Evolutionary conservation across 2,329 filamentous ascomycete species (phyloP).

Genomic region (Epichloe uncinata): DNA sequence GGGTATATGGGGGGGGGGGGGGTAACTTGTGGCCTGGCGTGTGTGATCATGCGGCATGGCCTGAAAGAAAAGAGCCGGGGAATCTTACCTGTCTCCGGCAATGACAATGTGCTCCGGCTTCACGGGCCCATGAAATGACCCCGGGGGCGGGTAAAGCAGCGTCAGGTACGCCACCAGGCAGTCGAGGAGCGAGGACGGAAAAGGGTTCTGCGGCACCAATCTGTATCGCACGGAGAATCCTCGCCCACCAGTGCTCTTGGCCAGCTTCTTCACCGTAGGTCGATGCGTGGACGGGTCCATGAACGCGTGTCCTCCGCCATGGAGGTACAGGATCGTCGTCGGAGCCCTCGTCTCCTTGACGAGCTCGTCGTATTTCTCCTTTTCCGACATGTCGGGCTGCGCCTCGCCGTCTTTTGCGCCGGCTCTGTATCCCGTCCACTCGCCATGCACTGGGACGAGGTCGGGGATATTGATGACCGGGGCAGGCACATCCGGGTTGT

Average conservation of each 20-base stretch:
- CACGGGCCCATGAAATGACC: slow-evolving; percentile 53
- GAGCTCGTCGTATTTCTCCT: slow-evolving; percentile 50
- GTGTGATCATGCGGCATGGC: too few species aligned
- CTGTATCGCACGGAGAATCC: slow-evolving; percentile 63
- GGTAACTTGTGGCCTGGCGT: background rate
- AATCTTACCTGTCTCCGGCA: slow-evolving; percentile 49
- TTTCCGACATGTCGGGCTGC: slow-evolving; percentile 45
- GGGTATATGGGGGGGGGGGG: too few species aligned
- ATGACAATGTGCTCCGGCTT: slow-evolving; percentile 54
- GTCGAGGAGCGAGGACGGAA: slow-evolving; percentile 62
- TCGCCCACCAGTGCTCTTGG: slow-evolving; percentile 52
- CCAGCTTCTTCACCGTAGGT: slow-evolving; percentile 42
- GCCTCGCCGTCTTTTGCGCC: slow-evolving; percentile 34
- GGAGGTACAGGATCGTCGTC: slow-evolving; percentile 58
- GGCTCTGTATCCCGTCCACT: slow-evolving; percentile 62
- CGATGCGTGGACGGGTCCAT: slow-evolving; percentile 59
- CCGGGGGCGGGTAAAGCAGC: slow-evolving; percentile 57
- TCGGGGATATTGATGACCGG: slow-evolving; percentile 30
- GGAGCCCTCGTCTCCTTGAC: slow-evolving; percentile 53
- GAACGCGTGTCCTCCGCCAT: slow-evolving; percentile 63
- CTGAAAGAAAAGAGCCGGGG: background rate
- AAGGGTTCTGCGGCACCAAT: slow-evolving; percentile 60
- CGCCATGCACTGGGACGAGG: slow-evolving; percentile 47
- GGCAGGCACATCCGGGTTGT: slow-evolving; percentile 3
- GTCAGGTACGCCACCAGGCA: slow-evolving; percentile 59